Evolutionary conservation across 176 grass and related monocot genomes (phyloP).

Genomic region (Melocanna baccifera): DNA sequence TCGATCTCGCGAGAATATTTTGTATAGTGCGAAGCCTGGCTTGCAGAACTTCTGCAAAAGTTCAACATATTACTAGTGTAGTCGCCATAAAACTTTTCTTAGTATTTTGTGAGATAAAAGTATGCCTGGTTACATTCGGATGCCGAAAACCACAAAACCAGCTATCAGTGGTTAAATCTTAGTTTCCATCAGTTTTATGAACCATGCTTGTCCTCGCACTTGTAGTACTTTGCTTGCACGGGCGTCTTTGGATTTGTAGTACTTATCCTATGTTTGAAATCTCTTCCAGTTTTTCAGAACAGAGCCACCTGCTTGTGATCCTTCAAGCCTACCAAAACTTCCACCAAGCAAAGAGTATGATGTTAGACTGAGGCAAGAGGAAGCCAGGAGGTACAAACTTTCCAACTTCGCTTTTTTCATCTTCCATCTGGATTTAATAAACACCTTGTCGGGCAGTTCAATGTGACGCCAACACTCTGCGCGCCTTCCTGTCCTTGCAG

Average conservation of each 20-base stretch:
- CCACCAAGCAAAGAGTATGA: slow-evolving; percentile 96
- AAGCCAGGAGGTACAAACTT: slow-evolving; percentile 50
- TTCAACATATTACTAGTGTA: neutral
- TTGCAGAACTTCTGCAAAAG: neutral
- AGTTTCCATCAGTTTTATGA: neutral
- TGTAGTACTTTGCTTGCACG: neutral
- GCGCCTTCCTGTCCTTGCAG: slow-evolving; percentile 37
- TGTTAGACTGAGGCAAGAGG: slow-evolving; percentile 67
- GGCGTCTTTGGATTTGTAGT: slow-evolving; percentile 1
- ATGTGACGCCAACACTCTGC: slow-evolving; percentile 2
- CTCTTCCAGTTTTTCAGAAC: slow-evolving; percentile 72
- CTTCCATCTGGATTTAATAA: slow-evolving; percentile 7
- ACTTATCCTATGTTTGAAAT: slow-evolving; percentile 21
- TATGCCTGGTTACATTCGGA: neutral
- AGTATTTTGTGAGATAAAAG: neutral
- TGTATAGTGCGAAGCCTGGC: neutral
- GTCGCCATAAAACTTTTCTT: slow-evolving; percentile 2
- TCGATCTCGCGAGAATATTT: neutral
- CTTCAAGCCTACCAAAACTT: slow-evolving; percentile 70
- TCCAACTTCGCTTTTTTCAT: neutral
- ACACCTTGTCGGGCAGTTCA: slow-evolving; percentile 20
- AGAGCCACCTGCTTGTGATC: slow-evolving; percentile 64
- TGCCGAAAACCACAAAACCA: neutral
- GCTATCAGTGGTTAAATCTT: neutral
- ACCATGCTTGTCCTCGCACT: neutral